These are phyloP conservation scores for Magnolia officinalis DNA, from an alignment of 164 flowering plant genomes.

Conservation along the genomic window DNA sequence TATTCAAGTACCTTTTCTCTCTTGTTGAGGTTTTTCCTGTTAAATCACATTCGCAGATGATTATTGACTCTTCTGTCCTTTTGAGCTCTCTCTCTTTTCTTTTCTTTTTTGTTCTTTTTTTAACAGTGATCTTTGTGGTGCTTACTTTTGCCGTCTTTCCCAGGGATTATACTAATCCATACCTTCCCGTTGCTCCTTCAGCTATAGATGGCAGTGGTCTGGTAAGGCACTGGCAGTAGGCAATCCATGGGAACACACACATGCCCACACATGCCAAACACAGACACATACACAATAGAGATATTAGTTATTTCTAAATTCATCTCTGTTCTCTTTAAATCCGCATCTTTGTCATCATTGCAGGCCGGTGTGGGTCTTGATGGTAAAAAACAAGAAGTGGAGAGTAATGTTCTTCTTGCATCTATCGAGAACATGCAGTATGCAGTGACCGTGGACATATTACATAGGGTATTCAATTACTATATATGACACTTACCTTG, in stretches of 20 bases:
- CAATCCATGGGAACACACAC: background rate
- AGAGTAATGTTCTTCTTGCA: slow-evolving; percentile 95
- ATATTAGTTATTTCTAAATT: background rate
- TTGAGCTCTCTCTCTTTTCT: background rate
- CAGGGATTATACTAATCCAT: slow-evolving; percentile 97
- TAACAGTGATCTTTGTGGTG: background rate
- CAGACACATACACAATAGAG: background rate
- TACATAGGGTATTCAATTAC: slow-evolving; percentile 60
- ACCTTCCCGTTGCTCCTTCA: slow-evolving; percentile 89
- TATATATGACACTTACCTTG: background rate
- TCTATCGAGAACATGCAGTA: slow-evolving; percentile 97
- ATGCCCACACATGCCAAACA: background rate
- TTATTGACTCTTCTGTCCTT: background rate
- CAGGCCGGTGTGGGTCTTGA: slow-evolving; percentile 64
- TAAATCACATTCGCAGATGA: background rate
- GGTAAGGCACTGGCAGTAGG: slow-evolving; percentile 38
- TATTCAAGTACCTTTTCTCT: background rate
- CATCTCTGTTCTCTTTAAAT: background rate
- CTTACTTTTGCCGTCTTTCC: background rate
- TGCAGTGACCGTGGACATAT: slow-evolving; percentile 83
- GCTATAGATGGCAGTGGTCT: slow-evolving; percentile 87
- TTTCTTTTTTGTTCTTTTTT: background rate
- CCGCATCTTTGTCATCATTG: slow-evolving; percentile 5
- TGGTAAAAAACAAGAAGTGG: slow-evolving; percentile 77
- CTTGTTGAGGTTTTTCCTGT: background rate